Percentiles rank a stretch among this genome's conserved stretches.
These are phyloP conservation scores for Trypanosoma mega DNA, from an alignment of 208 protist species.

Conservation along the genomic window DNA sequence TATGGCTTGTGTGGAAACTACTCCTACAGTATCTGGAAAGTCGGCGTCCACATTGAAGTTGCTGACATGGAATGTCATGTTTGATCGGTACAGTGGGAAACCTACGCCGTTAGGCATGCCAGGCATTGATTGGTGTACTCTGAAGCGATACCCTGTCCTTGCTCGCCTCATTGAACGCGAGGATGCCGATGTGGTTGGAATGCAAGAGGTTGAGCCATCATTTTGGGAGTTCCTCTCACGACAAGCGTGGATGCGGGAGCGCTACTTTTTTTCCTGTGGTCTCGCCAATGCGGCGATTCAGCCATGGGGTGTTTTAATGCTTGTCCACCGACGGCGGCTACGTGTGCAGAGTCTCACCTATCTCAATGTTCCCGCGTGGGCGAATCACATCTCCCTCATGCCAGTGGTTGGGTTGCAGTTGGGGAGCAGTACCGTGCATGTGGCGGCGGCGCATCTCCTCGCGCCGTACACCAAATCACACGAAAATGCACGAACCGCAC, in stretches of 20 bases:
- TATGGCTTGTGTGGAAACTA: too few relatives aligned
- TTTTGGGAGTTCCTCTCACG: slow-evolving; percentile 69
- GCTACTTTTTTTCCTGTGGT: slow-evolving; percentile 78
- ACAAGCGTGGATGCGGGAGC: slow-evolving; percentile 69
- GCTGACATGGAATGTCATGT: slow-evolving; percentile 92
- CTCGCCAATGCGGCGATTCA: slow-evolving; percentile 46
- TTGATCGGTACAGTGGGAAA: slow-evolving; percentile 88
- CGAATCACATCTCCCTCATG: slow-evolving; percentile 84
- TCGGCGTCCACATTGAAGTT: slow-evolving; percentile 40
- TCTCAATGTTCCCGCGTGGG: slow-evolving; percentile 87
- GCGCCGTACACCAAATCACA: slow-evolving; percentile 79
- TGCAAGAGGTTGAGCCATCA: slow-evolving; percentile 87
- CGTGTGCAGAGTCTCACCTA: slow-evolving; percentile 52
- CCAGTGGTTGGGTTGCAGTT: slow-evolving; percentile 60
- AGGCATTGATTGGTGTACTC: slow-evolving; percentile 90
- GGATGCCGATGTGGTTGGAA: slow-evolving; percentile 87
- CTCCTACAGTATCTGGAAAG: too few relatives aligned
- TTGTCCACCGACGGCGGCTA: slow-evolving; percentile 56
- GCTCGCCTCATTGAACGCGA: slow-evolving; percentile 62
- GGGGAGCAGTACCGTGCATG: slow-evolving; percentile 33
- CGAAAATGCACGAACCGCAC: slow-evolving; percentile 68
- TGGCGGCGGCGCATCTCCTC: slow-evolving; percentile 70
- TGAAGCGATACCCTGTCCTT: slow-evolving; percentile 86
- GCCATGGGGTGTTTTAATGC: slow-evolving; percentile 84
- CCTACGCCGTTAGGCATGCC: slow-evolving; percentile 90